phyloP scores from a whole-genome alignment of 805 yeast genomes.

The Suhomyces pyralidae region DNA sequence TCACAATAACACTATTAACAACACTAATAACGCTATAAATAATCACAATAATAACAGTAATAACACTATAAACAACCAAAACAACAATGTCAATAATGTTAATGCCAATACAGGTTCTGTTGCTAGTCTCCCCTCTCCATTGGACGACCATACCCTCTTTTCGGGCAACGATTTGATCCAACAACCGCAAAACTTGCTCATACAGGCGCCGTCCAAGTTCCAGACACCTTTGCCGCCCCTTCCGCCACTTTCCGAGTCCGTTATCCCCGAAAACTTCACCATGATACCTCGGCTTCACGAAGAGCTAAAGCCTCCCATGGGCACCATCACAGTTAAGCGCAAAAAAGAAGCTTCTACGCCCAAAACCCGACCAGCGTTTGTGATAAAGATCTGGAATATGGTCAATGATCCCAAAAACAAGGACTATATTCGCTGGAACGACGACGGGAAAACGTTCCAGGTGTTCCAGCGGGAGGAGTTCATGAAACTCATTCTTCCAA shows the following conservation, averaged over 20 bases:
- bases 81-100: not conserved
- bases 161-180: not conserved
- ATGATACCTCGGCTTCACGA: constrained; percentile 8
- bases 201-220: constrained; percentile 6
- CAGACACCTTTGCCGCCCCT: constrained; percentile 23
- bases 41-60: not conserved
- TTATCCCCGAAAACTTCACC: constrained; percentile 20
- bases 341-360: constrained; percentile 33
- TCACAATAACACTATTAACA: not conserved
- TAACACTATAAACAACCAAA: not conserved
- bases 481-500: constrained; percentile 80
- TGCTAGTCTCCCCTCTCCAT: not conserved
- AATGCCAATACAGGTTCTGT: no score
- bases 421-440: constrained; percentile 76
- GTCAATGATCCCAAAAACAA: constrained; percentile 75
- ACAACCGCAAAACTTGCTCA: not conserved
- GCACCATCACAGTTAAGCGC: constrained; percentile 8
- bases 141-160: not conserved
- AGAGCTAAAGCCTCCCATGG: not conserved
- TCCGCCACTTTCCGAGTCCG: constrained; percentile 29
- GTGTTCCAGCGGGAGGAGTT: constrained; percentile 82
- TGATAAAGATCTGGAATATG: constrained; percentile 93
- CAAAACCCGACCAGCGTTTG: constrained; percentile 84
- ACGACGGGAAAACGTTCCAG: constrained; percentile 81
- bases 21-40: no score